Conservation (phyloP, 805 yeast species). For the Cyberlindnera americana region DNA sequence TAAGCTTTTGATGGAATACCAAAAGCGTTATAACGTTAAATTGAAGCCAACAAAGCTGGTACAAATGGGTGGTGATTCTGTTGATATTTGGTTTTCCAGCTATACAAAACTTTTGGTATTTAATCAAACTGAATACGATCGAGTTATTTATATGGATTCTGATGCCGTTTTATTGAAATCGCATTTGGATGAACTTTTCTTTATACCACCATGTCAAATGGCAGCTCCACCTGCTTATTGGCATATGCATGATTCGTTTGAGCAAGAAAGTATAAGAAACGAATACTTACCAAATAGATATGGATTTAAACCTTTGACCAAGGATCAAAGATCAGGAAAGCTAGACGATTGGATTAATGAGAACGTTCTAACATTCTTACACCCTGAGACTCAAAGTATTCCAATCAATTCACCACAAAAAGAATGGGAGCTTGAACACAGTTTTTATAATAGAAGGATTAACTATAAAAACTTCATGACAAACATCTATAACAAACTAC, state of each 20-base stretch:
- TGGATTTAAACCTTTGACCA: conserved; percentile 25
- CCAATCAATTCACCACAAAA: background rate
- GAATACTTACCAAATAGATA: conserved; percentile 20
- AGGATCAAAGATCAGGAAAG: conserved; percentile 19
- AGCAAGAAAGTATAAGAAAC: conserved; percentile 17
- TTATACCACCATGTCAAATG: conserved; percentile 43
- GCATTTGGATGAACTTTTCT: conserved; percentile 49
- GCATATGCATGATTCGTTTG: conserved; percentile 29
- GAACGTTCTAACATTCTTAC: conserved; percentile 6
- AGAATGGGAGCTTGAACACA: background rate
- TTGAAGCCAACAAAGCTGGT: conserved; percentile 20
- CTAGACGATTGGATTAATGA: conserved; percentile 6
- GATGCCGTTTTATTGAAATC: conserved; percentile 43
- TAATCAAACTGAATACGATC: conserved; percentile 43
- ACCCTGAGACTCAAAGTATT: background rate
- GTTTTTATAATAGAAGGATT: conserved; percentile 3
- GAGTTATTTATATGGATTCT: conserved; percentile 56
- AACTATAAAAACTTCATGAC: conserved; percentile 21
- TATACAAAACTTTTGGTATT: conserved; percentile 56
- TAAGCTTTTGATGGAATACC: conserved; percentile 10
- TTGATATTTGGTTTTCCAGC: conserved; percentile 43
- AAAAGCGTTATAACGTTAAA: conserved; percentile 12
- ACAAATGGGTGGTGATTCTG: conserved; percentile 16
- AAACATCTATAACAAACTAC: conserved; percentile 38
- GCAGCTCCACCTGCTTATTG: conserved; percentile 47